Percentiles rank a stretch among this genome's conserved stretches.
Conservation (phyloP, 768 basidiomycete genomes). For the Candolleomyces eurysporus region DNA sequence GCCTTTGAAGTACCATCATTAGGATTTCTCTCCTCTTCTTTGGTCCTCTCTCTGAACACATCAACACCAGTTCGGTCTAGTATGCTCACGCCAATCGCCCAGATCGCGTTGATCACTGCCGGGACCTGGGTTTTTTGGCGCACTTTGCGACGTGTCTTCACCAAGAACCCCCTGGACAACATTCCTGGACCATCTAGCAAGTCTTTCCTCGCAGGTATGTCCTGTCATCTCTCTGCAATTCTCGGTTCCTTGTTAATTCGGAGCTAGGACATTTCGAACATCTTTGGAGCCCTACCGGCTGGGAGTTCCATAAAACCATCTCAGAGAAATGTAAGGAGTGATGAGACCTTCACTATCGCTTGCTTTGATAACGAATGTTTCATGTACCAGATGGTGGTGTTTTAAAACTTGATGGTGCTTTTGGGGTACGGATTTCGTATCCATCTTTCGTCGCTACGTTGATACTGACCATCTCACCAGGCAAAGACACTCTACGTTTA, state of each 20-base stretch:
- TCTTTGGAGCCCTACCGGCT: slow-evolving; percentile 19
- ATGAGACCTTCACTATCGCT: background rate
- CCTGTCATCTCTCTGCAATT: background rate
- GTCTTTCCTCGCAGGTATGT: background rate
- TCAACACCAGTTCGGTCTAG: no score
- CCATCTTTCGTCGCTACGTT: background rate
- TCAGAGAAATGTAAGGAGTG: slow-evolving; percentile 27
- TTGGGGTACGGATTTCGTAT: slow-evolving; percentile 28
- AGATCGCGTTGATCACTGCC: no score
- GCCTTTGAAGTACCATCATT: no score
- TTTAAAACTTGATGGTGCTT: slow-evolving; percentile 28
- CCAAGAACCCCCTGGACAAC: background rate
- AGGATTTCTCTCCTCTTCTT: no score
- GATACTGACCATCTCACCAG: slow-evolving; percentile 12
- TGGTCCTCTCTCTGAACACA: no score
- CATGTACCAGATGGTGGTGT: slow-evolving; percentile 28
- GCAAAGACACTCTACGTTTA: slow-evolving; percentile 37
- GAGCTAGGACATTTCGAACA: background rate
- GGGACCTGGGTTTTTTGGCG: background rate
- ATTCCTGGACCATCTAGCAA: background rate
- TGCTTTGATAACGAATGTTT: background rate
- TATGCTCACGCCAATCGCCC: no score
- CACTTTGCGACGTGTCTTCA: background rate
- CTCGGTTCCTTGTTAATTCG: background rate
- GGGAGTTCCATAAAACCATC: slow-evolving; percentile 36